Percentiles rank a stretch among this genome's conserved stretches.
phyloP scores from a whole-genome alignment of 2,329 filamentous ascomycete genomes.

The Nemania diffusa region DNA sequence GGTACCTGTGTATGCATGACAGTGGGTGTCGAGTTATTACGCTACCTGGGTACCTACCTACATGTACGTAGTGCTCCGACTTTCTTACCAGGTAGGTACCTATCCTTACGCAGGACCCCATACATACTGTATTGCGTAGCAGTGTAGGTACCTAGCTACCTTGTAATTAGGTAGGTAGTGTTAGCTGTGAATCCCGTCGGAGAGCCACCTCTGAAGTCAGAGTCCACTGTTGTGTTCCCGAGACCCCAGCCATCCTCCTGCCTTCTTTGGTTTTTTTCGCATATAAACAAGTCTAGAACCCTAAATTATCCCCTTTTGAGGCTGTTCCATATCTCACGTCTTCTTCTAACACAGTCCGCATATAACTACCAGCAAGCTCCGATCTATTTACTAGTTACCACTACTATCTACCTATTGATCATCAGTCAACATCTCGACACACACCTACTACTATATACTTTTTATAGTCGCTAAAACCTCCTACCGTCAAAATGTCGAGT shows the following conservation, averaged over 20 bases:
- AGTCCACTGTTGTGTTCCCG: slow-evolving; percentile 30
- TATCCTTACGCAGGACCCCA: no score
- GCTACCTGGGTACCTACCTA: neutral
- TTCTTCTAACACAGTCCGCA: neutral
- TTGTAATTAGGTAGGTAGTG: no score
- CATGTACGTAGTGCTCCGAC: slow-evolving; percentile 11
- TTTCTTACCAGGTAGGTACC: neutral
- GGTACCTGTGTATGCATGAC: neutral
- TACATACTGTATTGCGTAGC: neutral
- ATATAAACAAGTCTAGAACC: slow-evolving; percentile 40
- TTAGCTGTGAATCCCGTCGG: slow-evolving; percentile 3
- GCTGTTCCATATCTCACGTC: neutral
- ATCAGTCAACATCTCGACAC: slow-evolving; percentile 1
- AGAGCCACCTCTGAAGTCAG: slow-evolving; percentile 41
- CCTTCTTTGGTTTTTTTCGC: slow-evolving; percentile 22
- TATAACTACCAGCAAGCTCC: slow-evolving; percentile 2
- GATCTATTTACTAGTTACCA: neutral
- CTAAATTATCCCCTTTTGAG: neutral
- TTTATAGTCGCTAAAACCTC: neutral
- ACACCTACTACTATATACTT: neutral
- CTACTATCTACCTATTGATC: neutral
- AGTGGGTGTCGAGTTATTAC: slow-evolving; percentile 14
- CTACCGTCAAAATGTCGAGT: slow-evolving; percentile 43
- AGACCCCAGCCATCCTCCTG: neutral
- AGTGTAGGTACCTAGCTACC: neutral